phyloP scores from a whole-genome alignment of 1,284 basidiomycete species.

The Microbotryomycetes sp. region DNA sequence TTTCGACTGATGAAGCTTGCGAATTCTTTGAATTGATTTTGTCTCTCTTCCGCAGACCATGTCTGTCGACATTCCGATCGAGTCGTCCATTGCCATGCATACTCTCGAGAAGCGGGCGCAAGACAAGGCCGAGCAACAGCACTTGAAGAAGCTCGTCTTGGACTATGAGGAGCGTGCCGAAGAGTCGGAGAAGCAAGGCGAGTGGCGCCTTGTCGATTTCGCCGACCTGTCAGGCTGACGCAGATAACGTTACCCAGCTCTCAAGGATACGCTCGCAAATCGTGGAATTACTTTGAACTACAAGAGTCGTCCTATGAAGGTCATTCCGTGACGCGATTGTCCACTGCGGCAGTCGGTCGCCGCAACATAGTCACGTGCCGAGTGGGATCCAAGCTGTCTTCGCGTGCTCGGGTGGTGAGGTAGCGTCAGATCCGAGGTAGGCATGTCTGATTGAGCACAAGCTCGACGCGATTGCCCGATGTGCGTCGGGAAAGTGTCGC shows the following conservation, averaged over 20 bases:
- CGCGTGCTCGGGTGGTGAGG: no score
- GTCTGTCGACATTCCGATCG: constrained; percentile 75
- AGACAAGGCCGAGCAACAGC: constrained; percentile 89
- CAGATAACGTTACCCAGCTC: neutral
- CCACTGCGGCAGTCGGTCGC: neutral
- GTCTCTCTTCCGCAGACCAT: constrained; percentile 53
- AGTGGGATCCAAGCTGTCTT: no score
- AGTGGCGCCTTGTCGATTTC: neutral
- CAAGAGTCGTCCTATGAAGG: neutral
- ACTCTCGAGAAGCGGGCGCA: constrained; percentile 81
- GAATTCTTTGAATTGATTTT: no score
- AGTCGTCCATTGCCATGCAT: constrained; percentile 78
- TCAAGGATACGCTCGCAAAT: constrained; percentile 21
- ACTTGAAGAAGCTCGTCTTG: constrained; percentile 79
- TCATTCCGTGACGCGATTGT: neutral
- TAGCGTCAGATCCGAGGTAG: no score
- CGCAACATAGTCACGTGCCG: no score
- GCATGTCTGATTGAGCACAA: no score
- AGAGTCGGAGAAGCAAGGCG: constrained; percentile 27
- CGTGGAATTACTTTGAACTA: constrained; percentile 25
- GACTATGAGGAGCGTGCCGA: constrained; percentile 43
- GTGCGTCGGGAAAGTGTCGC: no score
- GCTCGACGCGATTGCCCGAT: no score
- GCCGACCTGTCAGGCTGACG: no score
- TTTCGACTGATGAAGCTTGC: no score